Percentiles rank a stretch among this genome's conserved stretches.
Conservation (phyloP, 2,329 filamentous ascomycete genomes). For the Penicillium decumbens region DNA sequence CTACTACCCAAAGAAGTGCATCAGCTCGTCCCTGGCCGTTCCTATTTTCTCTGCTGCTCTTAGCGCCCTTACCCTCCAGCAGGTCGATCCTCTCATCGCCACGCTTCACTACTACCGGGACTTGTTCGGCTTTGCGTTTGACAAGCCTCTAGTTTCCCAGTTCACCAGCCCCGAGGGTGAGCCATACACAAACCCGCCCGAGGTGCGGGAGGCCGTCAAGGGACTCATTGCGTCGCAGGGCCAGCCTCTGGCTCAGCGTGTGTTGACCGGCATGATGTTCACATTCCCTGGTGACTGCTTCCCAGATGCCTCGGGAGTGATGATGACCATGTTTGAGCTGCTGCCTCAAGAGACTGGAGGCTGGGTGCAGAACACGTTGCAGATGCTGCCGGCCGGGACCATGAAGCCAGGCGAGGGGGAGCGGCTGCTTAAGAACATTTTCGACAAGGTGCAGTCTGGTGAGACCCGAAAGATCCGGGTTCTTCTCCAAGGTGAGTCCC, state of each 20-base stretch:
- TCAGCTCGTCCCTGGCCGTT: conserved; percentile 71
- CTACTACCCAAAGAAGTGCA: conserved; percentile 81
- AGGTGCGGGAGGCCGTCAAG: conserved; percentile 69
- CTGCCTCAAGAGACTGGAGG: conserved; percentile 70
- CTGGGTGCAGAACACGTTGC: conserved; percentile 81
- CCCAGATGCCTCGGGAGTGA: conserved; percentile 85
- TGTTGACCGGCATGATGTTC: conserved; percentile 98
- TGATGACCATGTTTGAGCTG: conserved; percentile 83
- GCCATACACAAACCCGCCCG: conserved; percentile 58
- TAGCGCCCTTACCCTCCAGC: conserved; percentile 80
- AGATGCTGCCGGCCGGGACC: conserved; percentile 75
- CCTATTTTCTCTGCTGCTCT: conserved; percentile 84
- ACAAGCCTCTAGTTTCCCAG: conserved; percentile 56
- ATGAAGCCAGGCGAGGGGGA: conserved; percentile 76
- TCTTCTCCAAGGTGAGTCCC: conserved; percentile 61
- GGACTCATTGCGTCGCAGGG: conserved; percentile 66
- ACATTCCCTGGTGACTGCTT: conserved; percentile 95
- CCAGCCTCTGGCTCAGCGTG: conserved; percentile 74
- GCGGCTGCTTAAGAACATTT: conserved; percentile 73
- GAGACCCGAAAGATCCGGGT: conserved; percentile 75
- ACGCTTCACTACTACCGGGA: conserved; percentile 91
- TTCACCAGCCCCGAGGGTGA: conserved; percentile 59
- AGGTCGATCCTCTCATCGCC: conserved; percentile 84
- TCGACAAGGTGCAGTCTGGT: conserved; percentile 65
- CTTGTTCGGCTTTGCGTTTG: conserved; percentile 78